Evolutionary conservation across 768 basidiomycete species (phyloP).

Genomic region (Agrocybe pediades): DNA sequence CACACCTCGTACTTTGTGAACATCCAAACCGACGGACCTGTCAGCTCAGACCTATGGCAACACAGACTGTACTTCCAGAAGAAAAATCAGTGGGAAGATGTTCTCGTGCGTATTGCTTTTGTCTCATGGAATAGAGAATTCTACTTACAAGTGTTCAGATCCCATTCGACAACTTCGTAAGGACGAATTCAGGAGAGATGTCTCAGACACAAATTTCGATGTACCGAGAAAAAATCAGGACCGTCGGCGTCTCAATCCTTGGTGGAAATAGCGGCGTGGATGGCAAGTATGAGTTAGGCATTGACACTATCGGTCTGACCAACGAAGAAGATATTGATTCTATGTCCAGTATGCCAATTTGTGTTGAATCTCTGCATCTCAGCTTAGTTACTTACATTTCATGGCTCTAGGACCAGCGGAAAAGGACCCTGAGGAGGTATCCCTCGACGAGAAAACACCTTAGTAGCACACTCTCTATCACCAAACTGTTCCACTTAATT

Average conservation of each 20-base stretch:
- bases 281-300: conserved; percentile 80
- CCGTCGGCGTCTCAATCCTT: conserved; percentile 84
- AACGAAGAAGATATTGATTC: conserved; percentile 65
- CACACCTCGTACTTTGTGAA: conserved; percentile 91
- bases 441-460: conserved; percentile 1
- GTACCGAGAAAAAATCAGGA: conserved; percentile 72
- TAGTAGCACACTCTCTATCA: neutral
- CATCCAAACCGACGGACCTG: conserved; percentile 83
- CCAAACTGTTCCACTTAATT: neutral
- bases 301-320: conserved; percentile 81
- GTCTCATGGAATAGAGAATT: neutral
- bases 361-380: neutral
- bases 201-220: conserved; percentile 74
- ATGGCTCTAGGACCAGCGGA: neutral
- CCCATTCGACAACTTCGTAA: conserved; percentile 75
- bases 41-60: conserved; percentile 91
- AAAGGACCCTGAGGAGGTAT: conserved; percentile 2
- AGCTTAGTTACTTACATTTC: neutral
- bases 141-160: conserved; percentile 48
- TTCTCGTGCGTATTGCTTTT: conserved; percentile 57
- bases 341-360: conserved; percentile 20
- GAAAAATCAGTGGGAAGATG: conserved; percentile 74
- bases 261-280: conserved; percentile 79
- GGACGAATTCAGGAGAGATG: conserved; percentile 74
- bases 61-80: conserved; percentile 83